phyloP scores from a whole-genome alignment of 1,284 basidiomycete genomes.

The Ustilago curta region DNA sequence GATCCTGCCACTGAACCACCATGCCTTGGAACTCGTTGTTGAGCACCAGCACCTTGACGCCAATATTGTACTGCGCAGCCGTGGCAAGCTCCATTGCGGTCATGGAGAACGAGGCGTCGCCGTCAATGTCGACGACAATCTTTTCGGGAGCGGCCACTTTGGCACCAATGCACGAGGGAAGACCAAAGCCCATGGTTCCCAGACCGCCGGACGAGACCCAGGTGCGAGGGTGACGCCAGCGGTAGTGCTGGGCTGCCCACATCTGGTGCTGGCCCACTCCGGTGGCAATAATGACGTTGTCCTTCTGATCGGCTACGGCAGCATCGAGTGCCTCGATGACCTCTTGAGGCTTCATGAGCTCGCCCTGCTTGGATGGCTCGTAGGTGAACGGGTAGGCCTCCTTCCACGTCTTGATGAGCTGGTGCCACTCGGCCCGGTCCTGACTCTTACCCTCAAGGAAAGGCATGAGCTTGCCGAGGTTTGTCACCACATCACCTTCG shows the following conservation, averaged over 20 bases:
- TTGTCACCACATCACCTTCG: slow-evolving; percentile 90
- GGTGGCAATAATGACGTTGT: slow-evolving; percentile 87
- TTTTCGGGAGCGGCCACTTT: slow-evolving; percentile 95
- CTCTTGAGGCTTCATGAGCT: slow-evolving; percentile 93
- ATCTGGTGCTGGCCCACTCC: slow-evolving; percentile 99
- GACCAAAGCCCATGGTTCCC: slow-evolving; percentile 93
- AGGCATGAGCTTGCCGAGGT: slow-evolving; percentile 84
- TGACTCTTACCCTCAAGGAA: slow-evolving; percentile 68
- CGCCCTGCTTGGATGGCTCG: slow-evolving; percentile 76
- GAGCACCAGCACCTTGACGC: slow-evolving; percentile 80
- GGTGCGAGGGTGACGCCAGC: slow-evolving; percentile 87
- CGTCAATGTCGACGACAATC: slow-evolving; percentile 94
- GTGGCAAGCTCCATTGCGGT: slow-evolving; percentile 98
- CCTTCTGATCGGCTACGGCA: slow-evolving; percentile 78
- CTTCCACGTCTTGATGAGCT: slow-evolving; percentile 85
- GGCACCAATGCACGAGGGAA: slow-evolving; percentile 92
- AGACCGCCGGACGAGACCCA: slow-evolving; percentile 98
- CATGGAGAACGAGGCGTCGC: slow-evolving; percentile 96
- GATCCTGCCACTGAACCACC: slow-evolving; percentile 98
- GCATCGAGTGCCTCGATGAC: slow-evolving; percentile 90
- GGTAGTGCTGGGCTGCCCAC: slow-evolving; percentile 96
- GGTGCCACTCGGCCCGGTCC: slow-evolving; percentile 77
- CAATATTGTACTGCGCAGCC: slow-evolving; percentile 88
- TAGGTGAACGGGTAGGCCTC: slow-evolving; percentile 89
- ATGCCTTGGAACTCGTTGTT: slow-evolving; percentile 77